Conservation (phyloP, 345 rosid genomes). For the Lepidium didymum region DNA sequence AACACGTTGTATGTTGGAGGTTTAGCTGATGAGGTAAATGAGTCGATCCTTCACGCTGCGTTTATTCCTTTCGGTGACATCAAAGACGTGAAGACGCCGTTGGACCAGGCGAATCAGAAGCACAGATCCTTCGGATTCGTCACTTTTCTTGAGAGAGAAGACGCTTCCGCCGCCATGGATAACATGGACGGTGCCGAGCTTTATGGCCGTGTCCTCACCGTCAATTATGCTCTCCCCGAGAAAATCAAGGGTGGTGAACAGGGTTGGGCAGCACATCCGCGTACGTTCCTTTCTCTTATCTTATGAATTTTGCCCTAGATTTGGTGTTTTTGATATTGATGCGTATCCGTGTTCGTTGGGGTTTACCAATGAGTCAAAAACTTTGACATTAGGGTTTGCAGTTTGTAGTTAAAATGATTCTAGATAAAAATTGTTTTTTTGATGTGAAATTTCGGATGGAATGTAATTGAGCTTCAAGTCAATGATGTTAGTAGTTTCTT, state of each 20-base stretch:
- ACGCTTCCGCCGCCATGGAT: slow-evolving; percentile 90
- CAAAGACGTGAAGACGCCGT: slow-evolving; percentile 92
- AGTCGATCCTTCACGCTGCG: slow-evolving; percentile 81
- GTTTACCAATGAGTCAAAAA: neutral
- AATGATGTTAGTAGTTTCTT: neutral
- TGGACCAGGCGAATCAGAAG: slow-evolving; percentile 97
- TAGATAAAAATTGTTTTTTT: neutral
- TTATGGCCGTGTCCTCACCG: slow-evolving; percentile 96
- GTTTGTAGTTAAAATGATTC: neutral
- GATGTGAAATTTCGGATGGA: neutral
- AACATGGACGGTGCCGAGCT: slow-evolving; percentile 99
- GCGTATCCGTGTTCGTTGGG: neutral
- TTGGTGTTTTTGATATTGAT: neutral
- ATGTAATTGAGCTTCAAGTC: neutral
- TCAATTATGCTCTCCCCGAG: slow-evolving; percentile 95
- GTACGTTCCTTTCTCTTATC: slow-evolving; percentile 34
- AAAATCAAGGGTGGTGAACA: slow-evolving; percentile 96
- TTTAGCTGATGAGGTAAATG: slow-evolving; percentile 93
- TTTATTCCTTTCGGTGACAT: slow-evolving; percentile 98
- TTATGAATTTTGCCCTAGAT: neutral
- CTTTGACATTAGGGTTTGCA: neutral
- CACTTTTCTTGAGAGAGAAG: slow-evolving; percentile 82
- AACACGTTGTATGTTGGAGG: slow-evolving; percentile 97
- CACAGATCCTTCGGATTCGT: slow-evolving; percentile 98
- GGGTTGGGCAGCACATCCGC: slow-evolving; percentile 99